Conservation (phyloP, 495 filamentous ascomycete species). For the Penicillium goetzii region DNA sequence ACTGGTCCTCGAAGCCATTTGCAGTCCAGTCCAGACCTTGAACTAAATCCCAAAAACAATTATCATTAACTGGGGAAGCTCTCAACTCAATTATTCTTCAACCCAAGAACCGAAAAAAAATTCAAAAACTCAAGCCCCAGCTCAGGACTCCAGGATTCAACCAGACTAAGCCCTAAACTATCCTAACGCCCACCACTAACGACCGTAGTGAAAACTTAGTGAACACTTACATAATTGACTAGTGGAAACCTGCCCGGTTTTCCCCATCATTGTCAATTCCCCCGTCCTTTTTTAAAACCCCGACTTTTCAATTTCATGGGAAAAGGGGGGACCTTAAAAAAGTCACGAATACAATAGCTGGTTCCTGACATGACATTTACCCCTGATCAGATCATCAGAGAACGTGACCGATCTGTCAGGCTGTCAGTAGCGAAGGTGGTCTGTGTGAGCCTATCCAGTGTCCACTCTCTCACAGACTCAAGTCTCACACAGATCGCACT, state of each 20-base stretch:
- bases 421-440: not conserved
- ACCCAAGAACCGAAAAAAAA: not conserved
- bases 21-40: not conserved
- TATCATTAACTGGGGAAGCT: not conserved
- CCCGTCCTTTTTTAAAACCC: not conserved
- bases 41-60: not conserved
- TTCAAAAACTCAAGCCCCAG: not conserved
- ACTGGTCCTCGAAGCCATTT: not conserved
- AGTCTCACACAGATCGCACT: conserved; percentile 17
- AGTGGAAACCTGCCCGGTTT: not conserved
- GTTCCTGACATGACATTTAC: conserved; percentile 16
- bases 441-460: not conserved
- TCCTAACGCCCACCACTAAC: conserved; percentile 4
- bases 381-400: conserved; percentile 4
- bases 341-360: conserved; percentile 8
- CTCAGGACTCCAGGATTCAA: not conserved
- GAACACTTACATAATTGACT: not conserved
- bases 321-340: not conserved
- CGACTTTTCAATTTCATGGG: not conserved
- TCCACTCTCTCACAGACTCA: too few relatives aligned
- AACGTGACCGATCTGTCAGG: not conserved
- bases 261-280: not conserved
- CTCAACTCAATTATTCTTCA: not conserved
- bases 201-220: not conserved
- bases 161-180: not conserved